Conservation (phyloP, 306 rosid genomes). For the Trifolium fragiferum region DNA sequence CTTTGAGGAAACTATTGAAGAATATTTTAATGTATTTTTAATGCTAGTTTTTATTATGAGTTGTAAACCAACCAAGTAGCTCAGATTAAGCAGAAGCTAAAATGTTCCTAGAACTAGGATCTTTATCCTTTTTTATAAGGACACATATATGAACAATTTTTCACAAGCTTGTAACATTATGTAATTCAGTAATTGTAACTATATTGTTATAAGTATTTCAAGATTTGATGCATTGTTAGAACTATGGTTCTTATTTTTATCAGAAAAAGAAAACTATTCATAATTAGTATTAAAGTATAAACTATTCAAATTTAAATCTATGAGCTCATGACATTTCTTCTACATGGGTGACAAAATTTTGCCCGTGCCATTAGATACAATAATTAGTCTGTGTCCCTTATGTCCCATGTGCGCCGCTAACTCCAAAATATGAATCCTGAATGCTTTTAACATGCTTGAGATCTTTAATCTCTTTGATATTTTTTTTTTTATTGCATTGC, state of each 20-base stretch:
- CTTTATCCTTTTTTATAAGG: slow-evolving; percentile 26
- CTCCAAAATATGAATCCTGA: slow-evolving; percentile 1
- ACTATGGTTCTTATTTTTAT: background rate
- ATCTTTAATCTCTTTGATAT: background rate
- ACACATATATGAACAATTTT: slow-evolving; percentile 33
- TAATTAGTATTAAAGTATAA: too few relatives aligned
- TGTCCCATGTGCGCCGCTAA: slow-evolving; percentile 1
- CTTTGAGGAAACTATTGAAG: slow-evolving; percentile 24
- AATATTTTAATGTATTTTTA: slow-evolving; percentile 22
- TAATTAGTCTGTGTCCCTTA: slow-evolving; percentile 17
- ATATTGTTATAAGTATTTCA: slow-evolving; percentile 26
- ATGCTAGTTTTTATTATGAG: slow-evolving; percentile 35
- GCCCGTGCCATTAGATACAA: slow-evolving; percentile 17
- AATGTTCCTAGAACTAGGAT: slow-evolving; percentile 29
- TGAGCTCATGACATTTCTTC: slow-evolving; percentile 5
- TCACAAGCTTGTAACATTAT: slow-evolving; percentile 37
- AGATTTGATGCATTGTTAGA: slow-evolving; percentile 7
- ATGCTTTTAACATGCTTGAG: slow-evolving; percentile 14
- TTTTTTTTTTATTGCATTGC: background rate
- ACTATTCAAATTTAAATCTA: slow-evolving; percentile 4
- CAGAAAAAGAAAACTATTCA: slow-evolving; percentile 8
- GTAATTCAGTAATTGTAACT: slow-evolving; percentile 28
- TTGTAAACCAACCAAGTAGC: slow-evolving; percentile 36
- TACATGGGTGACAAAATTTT: background rate
- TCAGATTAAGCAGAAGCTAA: slow-evolving; percentile 38